Conservation (phyloP, 768 basidiomycete genomes). For the Phlebiopsis gigantea region DNA sequence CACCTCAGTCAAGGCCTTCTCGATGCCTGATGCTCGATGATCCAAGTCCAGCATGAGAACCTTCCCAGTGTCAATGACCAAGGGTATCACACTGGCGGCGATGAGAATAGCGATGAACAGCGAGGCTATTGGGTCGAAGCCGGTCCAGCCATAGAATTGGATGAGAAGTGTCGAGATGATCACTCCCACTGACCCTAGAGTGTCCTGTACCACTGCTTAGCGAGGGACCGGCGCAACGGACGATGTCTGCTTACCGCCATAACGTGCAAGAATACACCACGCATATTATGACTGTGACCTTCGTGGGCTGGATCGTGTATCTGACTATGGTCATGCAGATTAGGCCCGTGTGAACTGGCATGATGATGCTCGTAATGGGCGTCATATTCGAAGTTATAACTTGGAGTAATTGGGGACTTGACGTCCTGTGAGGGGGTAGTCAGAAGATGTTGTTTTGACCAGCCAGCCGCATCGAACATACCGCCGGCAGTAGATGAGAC, state of each 20-base stretch:
- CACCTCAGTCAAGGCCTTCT: slow-evolving; percentile 61
- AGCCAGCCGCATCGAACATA: too few species aligned
- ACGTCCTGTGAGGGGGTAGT: slow-evolving; percentile 19
- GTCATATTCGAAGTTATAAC: slow-evolving; percentile 50
- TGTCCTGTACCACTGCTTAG: slow-evolving; percentile 53
- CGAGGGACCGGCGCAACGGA: too few species aligned
- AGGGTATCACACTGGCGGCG: slow-evolving; percentile 90
- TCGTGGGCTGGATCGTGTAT: slow-evolving; percentile 49
- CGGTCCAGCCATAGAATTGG: slow-evolving; percentile 96
- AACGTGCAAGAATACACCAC: slow-evolving; percentile 96
- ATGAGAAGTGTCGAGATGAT: slow-evolving; percentile 96
- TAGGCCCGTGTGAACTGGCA: slow-evolving; percentile 33
- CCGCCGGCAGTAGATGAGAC: background rate
- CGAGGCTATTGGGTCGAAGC: slow-evolving; percentile 97
- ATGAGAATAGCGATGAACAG: slow-evolving; percentile 95
- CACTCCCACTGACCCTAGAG: slow-evolving; percentile 94
- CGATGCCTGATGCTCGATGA: slow-evolving; percentile 48
- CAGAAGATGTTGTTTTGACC: too few species aligned
- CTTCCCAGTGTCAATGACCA: slow-evolving; percentile 90
- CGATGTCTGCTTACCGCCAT: slow-evolving; percentile 67
- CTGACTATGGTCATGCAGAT: slow-evolving; percentile 49
- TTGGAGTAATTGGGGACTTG: slow-evolving; percentile 60
- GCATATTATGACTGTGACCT: slow-evolving; percentile 97
- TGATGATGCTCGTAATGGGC: slow-evolving; percentile 46
- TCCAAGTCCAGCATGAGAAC: slow-evolving; percentile 84